phyloP scores from a whole-genome alignment of 805 yeast genomes.

The Ogataea pini region DNA sequence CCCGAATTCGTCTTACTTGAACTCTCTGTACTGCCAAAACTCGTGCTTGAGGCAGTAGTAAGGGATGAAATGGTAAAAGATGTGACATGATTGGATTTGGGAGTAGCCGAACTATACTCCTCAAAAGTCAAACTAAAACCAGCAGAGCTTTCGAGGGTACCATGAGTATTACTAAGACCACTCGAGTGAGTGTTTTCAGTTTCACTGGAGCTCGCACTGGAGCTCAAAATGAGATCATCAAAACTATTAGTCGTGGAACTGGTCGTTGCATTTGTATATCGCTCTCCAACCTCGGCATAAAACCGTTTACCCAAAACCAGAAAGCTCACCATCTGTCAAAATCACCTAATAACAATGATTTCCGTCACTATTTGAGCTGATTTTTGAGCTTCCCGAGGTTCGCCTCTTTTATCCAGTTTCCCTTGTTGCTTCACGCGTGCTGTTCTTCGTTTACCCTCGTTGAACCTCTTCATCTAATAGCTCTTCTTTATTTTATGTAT shows the following conservation, averaged over 20 bases:
- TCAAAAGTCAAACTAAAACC: too few relatives aligned
- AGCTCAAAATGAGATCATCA: too few relatives aligned
- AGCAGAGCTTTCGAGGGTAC: background rate
- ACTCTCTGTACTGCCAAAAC: background rate
- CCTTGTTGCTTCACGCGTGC: background rate
- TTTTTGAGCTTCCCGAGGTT: background rate
- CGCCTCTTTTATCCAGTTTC: background rate
- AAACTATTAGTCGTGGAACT: background rate
- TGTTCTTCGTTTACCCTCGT: background rate
- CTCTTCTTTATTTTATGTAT: background rate
- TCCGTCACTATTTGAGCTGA: background rate
- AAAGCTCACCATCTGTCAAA: slow-evolving; percentile 14
- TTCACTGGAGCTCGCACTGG: background rate
- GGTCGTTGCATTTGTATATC: slow-evolving; percentile 15
- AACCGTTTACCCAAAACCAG: slow-evolving; percentile 14
- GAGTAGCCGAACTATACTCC: too few relatives aligned
- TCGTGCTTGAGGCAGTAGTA: too few relatives aligned
- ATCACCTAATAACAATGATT: background rate
- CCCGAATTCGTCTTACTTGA: too few relatives aligned
- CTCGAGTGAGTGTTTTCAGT: too few relatives aligned
- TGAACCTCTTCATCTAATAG: background rate
- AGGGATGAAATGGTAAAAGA: too few relatives aligned
- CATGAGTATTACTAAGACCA: background rate
- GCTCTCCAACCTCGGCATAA: slow-evolving; percentile 8
- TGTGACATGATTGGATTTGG: too few relatives aligned